Percentiles rank a stretch among this genome's conserved stretches.
These are phyloP conservation scores for Petunia secreta DNA, from an alignment of 257 asterid species.

Conservation along the genomic window DNA sequence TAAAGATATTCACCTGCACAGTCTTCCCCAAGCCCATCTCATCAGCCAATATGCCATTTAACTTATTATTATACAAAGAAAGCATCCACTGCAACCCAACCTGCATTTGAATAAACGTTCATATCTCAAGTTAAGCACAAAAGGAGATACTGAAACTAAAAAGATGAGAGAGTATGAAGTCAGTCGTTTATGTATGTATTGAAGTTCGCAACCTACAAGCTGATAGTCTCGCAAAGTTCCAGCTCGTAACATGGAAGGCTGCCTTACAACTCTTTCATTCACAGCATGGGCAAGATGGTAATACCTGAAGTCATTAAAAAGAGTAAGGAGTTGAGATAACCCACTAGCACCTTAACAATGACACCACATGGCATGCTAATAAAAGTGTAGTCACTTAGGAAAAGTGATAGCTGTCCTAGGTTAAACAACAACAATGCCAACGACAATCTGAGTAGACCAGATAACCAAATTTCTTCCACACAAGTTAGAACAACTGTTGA, in stretches of 20 bases:
- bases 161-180: neutral
- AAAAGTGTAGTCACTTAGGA: slow-evolving; percentile 1
- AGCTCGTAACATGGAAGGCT: slow-evolving; percentile 96
- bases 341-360: neutral
- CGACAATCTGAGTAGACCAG: slow-evolving; percentile 9
- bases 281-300: slow-evolving; percentile 99
- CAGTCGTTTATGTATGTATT: slow-evolving; percentile 4
- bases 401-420: neutral
- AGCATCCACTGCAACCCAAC: slow-evolving; percentile 99
- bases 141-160: neutral
- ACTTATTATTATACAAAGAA: slow-evolving; percentile 90
- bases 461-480: slow-evolving; percentile 2
- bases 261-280: slow-evolving; percentile 86
- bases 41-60: slow-evolving; percentile 99
- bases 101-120: slow-evolving; percentile 48
- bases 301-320: slow-evolving; percentile 57
- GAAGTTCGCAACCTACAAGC: slow-evolving; percentile 64
- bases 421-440: slow-evolving; percentile 19
- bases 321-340: slow-evolving; percentile 4
- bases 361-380: slow-evolving; percentile 13
- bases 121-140: slow-evolving; percentile 29
- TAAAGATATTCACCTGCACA: slow-evolving; percentile 69
- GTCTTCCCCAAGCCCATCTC: slow-evolving; percentile 99
- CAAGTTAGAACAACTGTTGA: neutral
- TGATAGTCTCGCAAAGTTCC: slow-evolving; percentile 98